Base-by-base conservation (phyloP, 2,329 filamentous ascomycete species). In the Sporothrix humicola region DNA sequence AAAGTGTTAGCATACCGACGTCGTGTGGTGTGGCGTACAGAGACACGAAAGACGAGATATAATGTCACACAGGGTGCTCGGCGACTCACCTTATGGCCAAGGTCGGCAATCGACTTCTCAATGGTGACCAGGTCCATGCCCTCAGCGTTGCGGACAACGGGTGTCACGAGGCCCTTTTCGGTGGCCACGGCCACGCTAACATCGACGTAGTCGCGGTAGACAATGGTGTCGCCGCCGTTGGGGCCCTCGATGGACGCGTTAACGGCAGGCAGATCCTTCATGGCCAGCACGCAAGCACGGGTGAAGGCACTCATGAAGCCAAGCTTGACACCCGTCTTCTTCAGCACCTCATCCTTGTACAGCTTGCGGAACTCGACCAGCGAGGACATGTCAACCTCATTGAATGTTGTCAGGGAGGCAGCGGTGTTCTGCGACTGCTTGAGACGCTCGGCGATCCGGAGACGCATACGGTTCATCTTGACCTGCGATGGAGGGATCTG, bases 241-340 rank as follows among this genome's bases (percentile, higher is more conserved):
- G 94, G 93, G 10, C 96, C 96, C 82, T 99, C 96, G 77, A 99
- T 99, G 52, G 95, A 97, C 26, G 95, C 96, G 80, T 99, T 99
- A 79, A 98, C 93, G 1, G 91, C 92, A 13, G 95, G 96, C n/a
- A 98, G 86, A 77, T 98, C 95, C 79, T 92, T 93, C 93, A 98
- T 97, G 74, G 96, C 96, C 74, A 98, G 86, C 61, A 97, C 90
- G 78, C 90, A 93, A 66, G 96, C 96, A 76, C 92, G 93, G 3
- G 95, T 93, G 84, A 99, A 99, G 73, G 95, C 95, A 82, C 94
- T 96, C 95, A 99, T 98, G 87, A 98, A 99, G n/a, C 96, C 96
- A 72, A 99, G 91, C 87, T 98, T 99, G 74, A 98, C 92, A 61
- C 95, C 95, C 10, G 93, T 96, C 87, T 95, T 97, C 88, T 98